A percentile compares a stretch with the other conserved stretches of the same genome.
phyloP scores from a whole-genome alignment of 1,284 basidiomycete genomes.

The Hemileia vastatrix region DNA sequence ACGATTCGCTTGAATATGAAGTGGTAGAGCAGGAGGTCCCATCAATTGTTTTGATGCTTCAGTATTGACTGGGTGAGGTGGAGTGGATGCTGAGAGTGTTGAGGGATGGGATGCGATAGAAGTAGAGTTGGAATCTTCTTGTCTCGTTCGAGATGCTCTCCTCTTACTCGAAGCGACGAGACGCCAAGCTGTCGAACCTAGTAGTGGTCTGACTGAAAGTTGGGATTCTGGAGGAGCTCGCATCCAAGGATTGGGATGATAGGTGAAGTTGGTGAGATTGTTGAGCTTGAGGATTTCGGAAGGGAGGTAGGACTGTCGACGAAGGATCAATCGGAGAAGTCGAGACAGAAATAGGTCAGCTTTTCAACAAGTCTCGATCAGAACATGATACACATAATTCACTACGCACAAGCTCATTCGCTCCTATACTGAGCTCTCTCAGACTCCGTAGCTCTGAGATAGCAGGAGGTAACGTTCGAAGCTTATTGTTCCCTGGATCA shows the following conservation, averaged over 20 bases:
- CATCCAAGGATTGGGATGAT: conserved; percentile 38
- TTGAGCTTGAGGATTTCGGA: conserved; percentile 38
- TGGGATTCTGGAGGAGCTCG: conserved; percentile 27
- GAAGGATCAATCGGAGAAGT: no score
- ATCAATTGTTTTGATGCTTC: neutral
- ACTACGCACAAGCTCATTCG: no score
- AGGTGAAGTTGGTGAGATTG: conserved; percentile 33
- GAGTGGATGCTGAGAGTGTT: neutral
- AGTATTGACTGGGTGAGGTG: neutral
- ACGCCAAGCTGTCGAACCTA: conserved; percentile 8
- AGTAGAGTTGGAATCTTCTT: neutral
- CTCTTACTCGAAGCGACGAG: neutral
- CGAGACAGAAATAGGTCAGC: no score
- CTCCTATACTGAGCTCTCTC: no score
- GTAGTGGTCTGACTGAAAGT: conserved; percentile 26
- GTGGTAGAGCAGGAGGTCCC: neutral
- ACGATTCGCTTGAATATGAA: neutral
- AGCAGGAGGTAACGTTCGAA: no score
- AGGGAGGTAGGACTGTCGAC: conserved; percentile 29
- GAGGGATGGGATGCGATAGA: neutral
- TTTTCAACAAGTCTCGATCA: no score
- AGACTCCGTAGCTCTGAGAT: no score
- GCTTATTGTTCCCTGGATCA: no score
- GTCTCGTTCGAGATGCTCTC: neutral
- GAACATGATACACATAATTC: no score